Base-by-base conservation (phyloP, 768 basidiomycete species). In the Amylocystis lapponica region DNA sequence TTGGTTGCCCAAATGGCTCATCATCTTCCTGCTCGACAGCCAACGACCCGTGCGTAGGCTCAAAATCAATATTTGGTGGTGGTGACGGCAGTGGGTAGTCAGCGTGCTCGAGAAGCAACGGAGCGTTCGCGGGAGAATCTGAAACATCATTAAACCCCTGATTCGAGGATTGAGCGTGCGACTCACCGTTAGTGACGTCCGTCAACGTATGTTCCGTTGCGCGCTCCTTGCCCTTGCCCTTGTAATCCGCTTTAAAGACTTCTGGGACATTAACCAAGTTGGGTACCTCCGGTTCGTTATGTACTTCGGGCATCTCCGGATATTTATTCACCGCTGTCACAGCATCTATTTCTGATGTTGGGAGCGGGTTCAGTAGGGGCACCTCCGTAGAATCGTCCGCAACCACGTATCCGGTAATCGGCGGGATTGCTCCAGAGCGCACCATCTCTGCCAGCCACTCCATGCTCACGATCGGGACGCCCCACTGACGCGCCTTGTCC, bases 401-500 rank as follows among this genome's bases (percentile, higher is more conserved):
- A 43, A 26, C 32, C 2, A 29, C 21, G 5, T 39, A 27, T 35
- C 11, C 23, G 32, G 11, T 7, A 3, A 60, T 50, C 1, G 39
- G 21, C 0, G 75, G 76, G 27, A 87, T 57, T 2, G 35, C 37
- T 1, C 85, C 88, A 0, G 63, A 70, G 21, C 54, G 58, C 8
- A 74, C 81, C 49, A 89, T 76, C 0, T 67, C 65, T 12, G 69
- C 68, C 14, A 96, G 57, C 90, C 91, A 96, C 8, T 65, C 66
- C 59, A 84, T 67, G 27, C 72, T 69, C 17, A 94, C 70, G n/a
- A 87, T 77, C 0, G 83, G 80, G 7, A 85, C 75, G 12, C 71
- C 71, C 92, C 93, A 95, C 57, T 88, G 79, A 29, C 60, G 56
- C 2, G 92, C 90, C 58, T 83, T 89, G 13, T 81, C 76, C 39